Evolutionary conservation across 2,329 filamentous ascomycete species (phyloP), one percentile per base, ranked within the genome.

Genomic region (Cordyceps farinosa): DNA sequence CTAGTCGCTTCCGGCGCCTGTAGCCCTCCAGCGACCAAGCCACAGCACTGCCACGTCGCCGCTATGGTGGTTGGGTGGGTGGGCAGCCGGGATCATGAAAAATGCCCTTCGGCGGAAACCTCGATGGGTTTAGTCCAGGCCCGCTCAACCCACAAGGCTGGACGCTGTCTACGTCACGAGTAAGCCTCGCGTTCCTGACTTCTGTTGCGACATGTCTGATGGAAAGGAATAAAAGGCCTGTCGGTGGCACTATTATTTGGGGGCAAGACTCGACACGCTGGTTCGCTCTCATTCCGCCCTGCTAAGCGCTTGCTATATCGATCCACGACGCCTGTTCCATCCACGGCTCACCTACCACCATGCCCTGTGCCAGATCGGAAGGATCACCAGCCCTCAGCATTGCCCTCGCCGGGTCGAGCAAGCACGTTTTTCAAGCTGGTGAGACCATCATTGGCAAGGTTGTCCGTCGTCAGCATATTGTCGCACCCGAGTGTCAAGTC

Each of bases 391-490:
- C 60, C 2, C 32, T 62, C n/a, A 55, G 60, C 22, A 62, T 61
- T 13, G 36, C 42, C 10, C 60, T 62, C 30, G 42, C 50, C 7
- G 42, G 50, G 2, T 27, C 50, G 1, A 29, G 17, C 22, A 54
- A 55, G 17, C 40, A 10, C 29, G 29, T 61, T 15, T 61, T 47
- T 11, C 50, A 61, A 30, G 30, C 62, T n/a, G 62, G 62, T 17
- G 62, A 64, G 34, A 64, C 52, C 22, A 55, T 64, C 36, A 52
- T 56, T 38, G 62, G 57, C 27, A 48, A 61, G 7, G 62, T 61
- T 17, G 15, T 64, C 15, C 57, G 62, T 22, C 57, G 29, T 13
- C 51, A 51, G 40, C 57, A 55, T 9, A 55, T 56, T 34, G 51
- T 64, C 17, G 40, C 50, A 1, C 56, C 50, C 27, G 13, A 51